These are phyloP conservation scores for Fonsecaea nubica DNA, from an alignment of 2,329 filamentous ascomycete species.

Conservation along the genomic window DNA sequence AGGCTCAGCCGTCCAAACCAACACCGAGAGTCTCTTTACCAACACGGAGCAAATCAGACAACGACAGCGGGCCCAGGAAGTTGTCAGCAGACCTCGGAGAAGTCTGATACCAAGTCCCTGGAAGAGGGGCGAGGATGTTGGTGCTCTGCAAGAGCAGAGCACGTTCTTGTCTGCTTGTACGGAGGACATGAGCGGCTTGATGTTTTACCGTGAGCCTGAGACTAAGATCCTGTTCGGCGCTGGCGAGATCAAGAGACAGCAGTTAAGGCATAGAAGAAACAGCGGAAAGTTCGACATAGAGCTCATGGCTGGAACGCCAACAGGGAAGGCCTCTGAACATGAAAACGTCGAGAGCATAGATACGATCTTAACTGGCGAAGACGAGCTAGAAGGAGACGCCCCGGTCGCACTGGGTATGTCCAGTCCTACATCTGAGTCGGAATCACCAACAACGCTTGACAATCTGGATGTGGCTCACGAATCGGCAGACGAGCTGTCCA, in stretches of 20 bases:
- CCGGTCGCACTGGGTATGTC: background rate
- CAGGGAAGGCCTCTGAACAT: constrained; percentile 16
- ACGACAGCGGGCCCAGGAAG: constrained; percentile 34
- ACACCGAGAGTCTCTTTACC: constrained; percentile 2
- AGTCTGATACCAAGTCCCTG: constrained; percentile 45
- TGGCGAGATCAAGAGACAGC: constrained; percentile 27
- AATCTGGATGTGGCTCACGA: background rate
- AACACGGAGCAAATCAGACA: constrained; percentile 18
- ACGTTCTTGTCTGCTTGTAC: constrained; percentile 29
- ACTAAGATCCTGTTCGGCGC: constrained; percentile 32
- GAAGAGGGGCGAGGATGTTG: constrained; percentile 42
- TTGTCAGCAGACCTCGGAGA: constrained; percentile 35
- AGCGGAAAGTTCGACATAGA: constrained; percentile 37
- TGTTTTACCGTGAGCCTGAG: constrained; percentile 32
- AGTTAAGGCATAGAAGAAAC: constrained; percentile 26
- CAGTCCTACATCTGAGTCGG: background rate
- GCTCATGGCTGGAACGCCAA: constrained; percentile 34
- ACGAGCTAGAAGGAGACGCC: background rate
- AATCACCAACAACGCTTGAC: background rate
- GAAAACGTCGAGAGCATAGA: background rate
- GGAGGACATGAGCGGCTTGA: constrained; percentile 35
- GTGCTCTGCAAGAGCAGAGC: constrained; percentile 34
- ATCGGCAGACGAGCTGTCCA: constrained; percentile 3
- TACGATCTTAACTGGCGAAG: background rate
- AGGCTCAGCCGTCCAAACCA: constrained; percentile 36